Percentiles rank a stretch among this genome's conserved stretches.
Conservation (phyloP, 2,329 filamentous ascomycete species). For the Capronia americana region DNA sequence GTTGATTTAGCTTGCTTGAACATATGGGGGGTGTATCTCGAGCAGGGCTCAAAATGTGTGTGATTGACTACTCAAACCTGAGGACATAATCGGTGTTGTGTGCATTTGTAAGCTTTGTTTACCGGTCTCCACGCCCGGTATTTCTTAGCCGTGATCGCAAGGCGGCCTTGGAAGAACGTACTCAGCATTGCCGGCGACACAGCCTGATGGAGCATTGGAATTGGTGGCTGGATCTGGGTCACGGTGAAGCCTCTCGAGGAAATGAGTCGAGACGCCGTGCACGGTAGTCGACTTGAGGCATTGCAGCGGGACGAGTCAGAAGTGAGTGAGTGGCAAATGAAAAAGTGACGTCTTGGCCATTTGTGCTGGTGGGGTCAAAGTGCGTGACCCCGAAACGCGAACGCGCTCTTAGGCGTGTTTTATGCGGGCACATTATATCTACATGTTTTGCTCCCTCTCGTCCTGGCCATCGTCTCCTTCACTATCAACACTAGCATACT, state of each 20-base stretch:
- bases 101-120: constrained; percentile 33
- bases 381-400: constrained; percentile 18
- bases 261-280: not conserved
- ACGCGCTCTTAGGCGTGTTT: constrained; percentile 22
- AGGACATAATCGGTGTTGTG: no score
- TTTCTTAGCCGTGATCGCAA: not conserved
- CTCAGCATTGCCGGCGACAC: not conserved
- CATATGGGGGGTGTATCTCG: not conserved
- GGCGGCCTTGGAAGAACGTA: not conserved
- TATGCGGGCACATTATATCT: constrained; percentile 18
- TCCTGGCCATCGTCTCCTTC: constrained; percentile 14
- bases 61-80: not conserved
- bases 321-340: constrained; percentile 10
- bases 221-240: not conserved
- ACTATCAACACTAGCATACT: constrained; percentile 14
- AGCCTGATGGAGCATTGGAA: not conserved
- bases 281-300: not conserved
- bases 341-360: constrained; percentile 11
- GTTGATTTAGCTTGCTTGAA: not conserved
- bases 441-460: constrained; percentile 23
- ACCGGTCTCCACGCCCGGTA: not conserved
- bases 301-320: not conserved
- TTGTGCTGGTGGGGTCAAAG: constrained; percentile 1
- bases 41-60: not conserved
- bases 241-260: not conserved